Percentiles rank a stretch among this genome's conserved stretches.
These are phyloP conservation scores for Bryoerythrophyllum caledonicum DNA, from an alignment of 225 moss, liverwort and hornwort species.

Conservation along the genomic window DNA sequence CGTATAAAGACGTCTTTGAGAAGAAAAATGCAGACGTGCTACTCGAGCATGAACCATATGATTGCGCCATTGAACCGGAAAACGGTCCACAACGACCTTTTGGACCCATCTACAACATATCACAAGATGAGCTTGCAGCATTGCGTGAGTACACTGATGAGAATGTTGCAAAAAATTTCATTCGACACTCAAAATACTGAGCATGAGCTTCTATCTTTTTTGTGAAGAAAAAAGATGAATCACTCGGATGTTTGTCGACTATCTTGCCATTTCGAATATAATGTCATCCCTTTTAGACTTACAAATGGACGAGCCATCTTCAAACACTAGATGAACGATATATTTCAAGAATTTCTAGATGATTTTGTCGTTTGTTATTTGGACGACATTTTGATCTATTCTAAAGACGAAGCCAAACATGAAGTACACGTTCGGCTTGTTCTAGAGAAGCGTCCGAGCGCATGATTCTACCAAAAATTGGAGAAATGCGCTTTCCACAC, in stretches of 20 bases:
- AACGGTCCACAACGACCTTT: not conserved
- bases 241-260: not conserved
- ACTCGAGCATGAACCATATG: not conserved
- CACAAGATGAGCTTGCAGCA: not conserved
- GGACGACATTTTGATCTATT: not conserved
- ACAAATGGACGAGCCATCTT: not conserved
- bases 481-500: no score
- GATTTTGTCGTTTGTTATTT: not conserved
- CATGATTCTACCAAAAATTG: no score
- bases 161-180: not conserved
- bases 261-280: not conserved
- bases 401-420: no score
- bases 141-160: no score
- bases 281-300: not conserved
- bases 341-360: not conserved
- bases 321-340: not conserved
- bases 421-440: no score
- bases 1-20: not conserved
- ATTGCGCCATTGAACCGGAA: not conserved
- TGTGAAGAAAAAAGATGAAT: no score
- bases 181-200: not conserved
- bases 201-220: no score
- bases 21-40: not conserved
- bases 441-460: no score
- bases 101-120: not conserved